These are phyloP conservation scores for Amanita fuliginea DNA, from an alignment of 768 basidiomycete genomes.

Conservation along the genomic window DNA sequence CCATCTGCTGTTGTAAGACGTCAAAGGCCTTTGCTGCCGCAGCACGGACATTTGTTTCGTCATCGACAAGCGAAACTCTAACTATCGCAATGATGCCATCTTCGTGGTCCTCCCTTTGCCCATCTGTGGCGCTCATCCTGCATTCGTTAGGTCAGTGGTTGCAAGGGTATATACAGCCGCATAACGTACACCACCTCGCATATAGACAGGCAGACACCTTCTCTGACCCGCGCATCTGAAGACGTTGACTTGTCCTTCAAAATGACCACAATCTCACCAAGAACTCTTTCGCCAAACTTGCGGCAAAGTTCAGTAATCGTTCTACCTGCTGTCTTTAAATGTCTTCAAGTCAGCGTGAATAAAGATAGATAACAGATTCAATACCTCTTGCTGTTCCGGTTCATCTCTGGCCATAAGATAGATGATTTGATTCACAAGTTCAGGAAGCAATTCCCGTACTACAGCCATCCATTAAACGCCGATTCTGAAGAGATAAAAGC, in stretches of 20 bases:
- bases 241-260: constrained; percentile 59
- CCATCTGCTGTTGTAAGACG: constrained; percentile 84
- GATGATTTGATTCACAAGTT: constrained; percentile 72
- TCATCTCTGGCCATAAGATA: constrained; percentile 68
- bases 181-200: constrained; percentile 73
- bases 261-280: constrained; percentile 75
- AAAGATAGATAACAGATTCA: background rate
- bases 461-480: constrained; percentile 3
- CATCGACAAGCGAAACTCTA: constrained; percentile 78
- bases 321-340: constrained; percentile 69
- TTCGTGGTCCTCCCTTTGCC: constrained; percentile 80
- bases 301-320: constrained; percentile 85
- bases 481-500: background rate
- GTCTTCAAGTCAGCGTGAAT: constrained; percentile 2
- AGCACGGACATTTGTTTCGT: constrained; percentile 72
- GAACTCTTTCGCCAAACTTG: constrained; percentile 89
- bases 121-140: constrained; percentile 76
- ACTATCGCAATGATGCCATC: constrained; percentile 82
- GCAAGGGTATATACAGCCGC: background rate
- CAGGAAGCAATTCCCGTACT: constrained; percentile 87
- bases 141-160: background rate
- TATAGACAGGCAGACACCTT: constrained; percentile 83
- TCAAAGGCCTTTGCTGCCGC: constrained; percentile 90
- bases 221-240: constrained; percentile 50
- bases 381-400: constrained; percentile 83